phyloP scores from a whole-genome alignment of 768 basidiomycete species.

The Trametopsis cervina region DNA sequence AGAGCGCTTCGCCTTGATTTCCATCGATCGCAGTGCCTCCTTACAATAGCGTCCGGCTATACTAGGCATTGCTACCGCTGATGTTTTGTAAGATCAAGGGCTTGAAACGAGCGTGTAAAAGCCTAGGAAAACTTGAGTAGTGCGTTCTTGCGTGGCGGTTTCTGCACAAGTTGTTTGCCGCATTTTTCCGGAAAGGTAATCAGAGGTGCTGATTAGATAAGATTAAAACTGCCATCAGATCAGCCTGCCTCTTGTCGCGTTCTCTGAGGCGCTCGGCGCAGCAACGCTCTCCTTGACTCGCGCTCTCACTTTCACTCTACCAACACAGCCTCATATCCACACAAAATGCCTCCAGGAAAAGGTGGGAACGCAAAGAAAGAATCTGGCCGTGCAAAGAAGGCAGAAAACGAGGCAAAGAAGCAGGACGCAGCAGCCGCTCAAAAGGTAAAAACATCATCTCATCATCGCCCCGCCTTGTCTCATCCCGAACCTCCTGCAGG shows the following conservation, averaged over 20 bases:
- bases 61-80: too few relatives aligned
- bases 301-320: background rate
- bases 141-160: too few relatives aligned
- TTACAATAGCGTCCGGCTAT: too few relatives aligned
- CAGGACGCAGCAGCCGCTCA: constrained; percentile 51
- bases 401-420: constrained; percentile 85
- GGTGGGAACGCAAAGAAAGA: constrained; percentile 92
- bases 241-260: too few relatives aligned
- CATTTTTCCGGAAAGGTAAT: too few relatives aligned
- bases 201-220: constrained; percentile 7
- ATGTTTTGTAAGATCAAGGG: too few relatives aligned
- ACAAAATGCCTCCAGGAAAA: constrained; percentile 67
- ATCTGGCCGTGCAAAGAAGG: constrained; percentile 82
- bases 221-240: constrained; percentile 10
- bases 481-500: constrained; percentile 39
- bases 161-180: too few relatives aligned
- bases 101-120: too few relatives aligned
- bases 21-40: background rate
- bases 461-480: background rate
- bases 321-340: background rate
- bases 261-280: background rate
- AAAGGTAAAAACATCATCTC: constrained; percentile 44
- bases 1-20: background rate
- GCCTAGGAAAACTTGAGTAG: too few relatives aligned
- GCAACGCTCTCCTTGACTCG: background rate